Evolutionary conservation across 208 protist species (phyloP).

Genomic region (Acanthamoeba polyphaga): DNA sequence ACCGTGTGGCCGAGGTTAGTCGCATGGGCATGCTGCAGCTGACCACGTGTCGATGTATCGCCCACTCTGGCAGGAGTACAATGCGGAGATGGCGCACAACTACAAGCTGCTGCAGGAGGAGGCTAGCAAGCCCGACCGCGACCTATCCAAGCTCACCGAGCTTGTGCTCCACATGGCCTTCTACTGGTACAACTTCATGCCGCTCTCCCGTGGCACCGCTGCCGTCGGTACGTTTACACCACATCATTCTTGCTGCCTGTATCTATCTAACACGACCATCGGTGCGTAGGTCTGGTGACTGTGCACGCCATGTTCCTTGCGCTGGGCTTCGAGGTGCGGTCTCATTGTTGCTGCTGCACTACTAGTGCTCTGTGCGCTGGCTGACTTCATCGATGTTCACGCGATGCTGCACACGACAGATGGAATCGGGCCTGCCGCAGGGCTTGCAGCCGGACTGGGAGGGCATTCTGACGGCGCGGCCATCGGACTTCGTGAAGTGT

Average conservation of each 20-base stretch:
- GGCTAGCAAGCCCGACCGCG: not conserved
- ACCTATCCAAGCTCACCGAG: constrained; percentile 76
- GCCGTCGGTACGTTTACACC: constrained; percentile 84
- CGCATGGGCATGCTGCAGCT: too few species aligned
- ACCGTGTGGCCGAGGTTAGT: not conserved
- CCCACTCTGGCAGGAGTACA: constrained; percentile 50
- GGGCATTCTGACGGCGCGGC: constrained; percentile 68
- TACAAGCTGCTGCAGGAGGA: constrained; percentile 28
- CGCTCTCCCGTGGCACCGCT: constrained; percentile 86
- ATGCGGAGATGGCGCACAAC: constrained; percentile 65
- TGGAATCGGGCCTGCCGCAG: constrained; percentile 16
- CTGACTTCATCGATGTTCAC: not conserved
- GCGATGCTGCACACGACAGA: constrained; percentile 19
- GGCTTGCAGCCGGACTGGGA: constrained; percentile 73
- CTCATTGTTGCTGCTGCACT: not conserved
- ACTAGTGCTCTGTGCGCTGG: too few species aligned
- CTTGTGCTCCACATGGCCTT: constrained; percentile 81
- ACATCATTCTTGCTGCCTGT: constrained; percentile 29
- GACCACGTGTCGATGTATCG: not conserved
- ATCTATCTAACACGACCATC: not conserved
- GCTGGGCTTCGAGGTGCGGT: constrained; percentile 66
- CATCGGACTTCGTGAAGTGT: not conserved
- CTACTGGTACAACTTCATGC: constrained; percentile 92
- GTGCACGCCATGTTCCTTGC: constrained; percentile 72
- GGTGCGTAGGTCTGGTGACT: not conserved